Percentiles rank a stretch among this genome's conserved stretches.
Conservation (phyloP, 345 rosid genomes). For the Microcos paniculata region DNA sequence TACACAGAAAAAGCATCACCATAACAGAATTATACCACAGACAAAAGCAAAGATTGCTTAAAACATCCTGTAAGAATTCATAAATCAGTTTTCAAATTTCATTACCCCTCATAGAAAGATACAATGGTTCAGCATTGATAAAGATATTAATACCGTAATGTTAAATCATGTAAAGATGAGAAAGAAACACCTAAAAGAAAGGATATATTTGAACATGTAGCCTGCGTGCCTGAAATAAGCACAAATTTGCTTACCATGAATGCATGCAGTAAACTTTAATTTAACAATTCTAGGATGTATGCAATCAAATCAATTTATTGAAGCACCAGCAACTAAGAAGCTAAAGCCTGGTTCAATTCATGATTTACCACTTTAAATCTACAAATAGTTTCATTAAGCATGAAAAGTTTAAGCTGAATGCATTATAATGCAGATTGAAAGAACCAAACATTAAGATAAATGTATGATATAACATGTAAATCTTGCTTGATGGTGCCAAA, state of each 20-base stretch:
- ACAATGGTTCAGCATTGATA: background rate
- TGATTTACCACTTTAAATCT: background rate
- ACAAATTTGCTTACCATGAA: no score
- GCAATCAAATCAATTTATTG: background rate
- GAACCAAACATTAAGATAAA: background rate
- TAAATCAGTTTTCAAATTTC: background rate
- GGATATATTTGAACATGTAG: background rate
- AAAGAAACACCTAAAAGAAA: background rate
- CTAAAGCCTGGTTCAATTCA: background rate
- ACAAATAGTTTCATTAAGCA: background rate
- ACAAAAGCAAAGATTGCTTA: background rate
- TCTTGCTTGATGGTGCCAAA: background rate
- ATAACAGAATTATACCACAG: background rate
- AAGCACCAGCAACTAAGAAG: background rate
- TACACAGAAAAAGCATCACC: slow-evolving; percentile 17
- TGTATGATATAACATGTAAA: background rate
- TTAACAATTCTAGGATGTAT: background rate
- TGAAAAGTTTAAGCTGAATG: background rate
- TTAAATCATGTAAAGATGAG: background rate
- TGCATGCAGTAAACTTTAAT: background rate
- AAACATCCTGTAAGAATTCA: background rate
- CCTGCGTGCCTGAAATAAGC: background rate
- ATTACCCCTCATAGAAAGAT: background rate
- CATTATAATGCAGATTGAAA: background rate
- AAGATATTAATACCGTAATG: background rate